Evolutionary conservation across 768 basidiomycete species (phyloP), one percentile per base, ranked within the genome.

Genomic region (Termitomyces sp.): DNA sequence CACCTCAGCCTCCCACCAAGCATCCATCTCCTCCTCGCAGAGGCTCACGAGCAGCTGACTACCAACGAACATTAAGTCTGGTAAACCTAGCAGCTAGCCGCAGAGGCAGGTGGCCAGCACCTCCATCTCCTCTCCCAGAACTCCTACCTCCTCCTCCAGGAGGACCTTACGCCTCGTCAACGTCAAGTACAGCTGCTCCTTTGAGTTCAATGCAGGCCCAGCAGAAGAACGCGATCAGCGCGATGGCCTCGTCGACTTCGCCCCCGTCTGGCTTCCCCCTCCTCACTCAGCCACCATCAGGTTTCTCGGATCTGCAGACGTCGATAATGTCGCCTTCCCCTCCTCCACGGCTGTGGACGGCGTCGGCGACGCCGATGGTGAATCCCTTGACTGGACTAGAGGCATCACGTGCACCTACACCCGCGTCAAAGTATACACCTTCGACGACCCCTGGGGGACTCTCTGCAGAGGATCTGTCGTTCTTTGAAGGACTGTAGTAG

Each of bases 381-480:
- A 19, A 50, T 38, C 48, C 28, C 35, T 19, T 50, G 48, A 38
- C 19, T 38, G 49, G 49, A 11, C n/a, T 11, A 2, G 37, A 15
- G 15, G 15, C 22, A 37, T 37, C 47, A 22, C 34, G 9, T 51
- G 21, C 57, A 35, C 42, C 51, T 48, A 19, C 58, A 41, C 43
- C 52, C 26, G 28, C 53, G 4, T 21, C 47, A 40, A 43, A 48
- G 35, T 28, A 56, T 43, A 55, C 58, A 44, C 58, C 65, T 21
- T 57, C 68, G 14, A 55, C 70, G 10, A 53, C 68, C 1, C 56
- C 61, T 9, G 82, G 83, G 12, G 87, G 85, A 4, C 67, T 93
- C 48, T 88, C 86, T 3, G 90, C 89, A 2, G 88, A 90, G 69
- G 92, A 93, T 76, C 67, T 93, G 50, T 90, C 86, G 17, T 93